Percentiles rank a stretch among this genome's conserved stretches.
Conservation (phyloP, 257 asterid genomes). For the Solanum microdontum region DNA sequence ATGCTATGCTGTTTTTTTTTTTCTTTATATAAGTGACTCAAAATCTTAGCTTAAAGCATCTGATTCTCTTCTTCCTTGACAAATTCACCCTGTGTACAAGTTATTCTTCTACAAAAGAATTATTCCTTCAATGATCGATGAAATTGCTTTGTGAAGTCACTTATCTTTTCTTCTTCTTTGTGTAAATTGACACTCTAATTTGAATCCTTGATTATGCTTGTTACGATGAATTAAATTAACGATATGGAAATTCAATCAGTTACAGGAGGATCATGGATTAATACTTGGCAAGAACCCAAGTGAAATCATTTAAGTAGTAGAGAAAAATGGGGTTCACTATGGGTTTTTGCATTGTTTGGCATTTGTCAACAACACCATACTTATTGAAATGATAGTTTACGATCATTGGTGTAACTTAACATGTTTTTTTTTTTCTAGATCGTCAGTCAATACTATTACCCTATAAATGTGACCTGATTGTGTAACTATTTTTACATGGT, state of each 20-base stretch:
- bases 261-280: background rate
- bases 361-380: background rate
- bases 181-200: background rate
- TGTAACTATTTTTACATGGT: background rate
- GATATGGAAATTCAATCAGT: background rate
- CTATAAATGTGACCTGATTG: background rate
- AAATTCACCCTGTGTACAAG: background rate
- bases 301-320: background rate
- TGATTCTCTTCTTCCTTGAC: background rate
- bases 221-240: background rate
- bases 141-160: background rate
- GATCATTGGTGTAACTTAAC: background rate
- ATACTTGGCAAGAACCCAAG: background rate
- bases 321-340: background rate
- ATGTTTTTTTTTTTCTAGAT: background rate
- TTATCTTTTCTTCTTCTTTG: background rate
- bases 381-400: background rate
- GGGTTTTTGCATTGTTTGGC: background rate
- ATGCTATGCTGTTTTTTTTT: background rate
- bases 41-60: background rate
- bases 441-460: background rate
- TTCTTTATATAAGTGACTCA: background rate
- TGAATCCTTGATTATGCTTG: background rate
- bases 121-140: background rate
- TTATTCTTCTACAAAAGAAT: background rate